Evolutionary conservation across 1,284 basidiomycete species (phyloP), one percentile per base, ranked within the genome.

Genomic region (Puccinia triticina): DNA sequence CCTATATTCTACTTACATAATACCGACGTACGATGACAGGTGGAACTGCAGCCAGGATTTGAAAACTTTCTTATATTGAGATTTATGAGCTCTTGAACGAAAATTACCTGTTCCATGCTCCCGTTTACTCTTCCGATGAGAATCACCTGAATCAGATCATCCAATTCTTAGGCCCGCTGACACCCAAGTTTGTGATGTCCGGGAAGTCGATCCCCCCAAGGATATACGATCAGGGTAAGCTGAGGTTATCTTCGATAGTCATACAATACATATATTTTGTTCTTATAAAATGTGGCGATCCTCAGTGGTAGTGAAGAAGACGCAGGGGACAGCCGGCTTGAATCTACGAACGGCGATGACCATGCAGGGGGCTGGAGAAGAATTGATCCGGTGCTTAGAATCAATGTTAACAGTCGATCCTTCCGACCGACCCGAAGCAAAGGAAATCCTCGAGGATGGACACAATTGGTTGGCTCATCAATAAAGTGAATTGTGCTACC

Each of bases 71-170:
- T n/a, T n/a, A n/a, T 88, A 89, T 86, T 93, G 82, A 84, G 64
- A 84, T 92, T 59, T 95, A 95, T 85, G 94, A 95, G 87, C 89
- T 95, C 78, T 88, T 95, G 82, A 94, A 93, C 8, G 93, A 93
- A 50, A 94, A 95, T 87, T 94, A 93, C 86, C 90, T 95, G 50
- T 95, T 95, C 86, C 94, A 95, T 86, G 94, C 95, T 40, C 93
- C 94, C 84, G 92, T 92, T 18, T 92, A 95, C 87, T 92, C 91
- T 89, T 96, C 98, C 88, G 97, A 99, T 88, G 97, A 98, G 87
- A 96, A 99, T 87, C 96, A 99, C 86, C 94, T 99, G 83, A 96
- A 96, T 5, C 96, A 99, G 89, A 94, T 99, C 85, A 95, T 98
- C 88, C 96, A 99, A 88, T 90, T 99, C 23, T 89, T 98, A 85